phyloP scores from a whole-genome alignment of 192 early-diverging fungal genomes.

The Spinellus fusiger region DNA sequence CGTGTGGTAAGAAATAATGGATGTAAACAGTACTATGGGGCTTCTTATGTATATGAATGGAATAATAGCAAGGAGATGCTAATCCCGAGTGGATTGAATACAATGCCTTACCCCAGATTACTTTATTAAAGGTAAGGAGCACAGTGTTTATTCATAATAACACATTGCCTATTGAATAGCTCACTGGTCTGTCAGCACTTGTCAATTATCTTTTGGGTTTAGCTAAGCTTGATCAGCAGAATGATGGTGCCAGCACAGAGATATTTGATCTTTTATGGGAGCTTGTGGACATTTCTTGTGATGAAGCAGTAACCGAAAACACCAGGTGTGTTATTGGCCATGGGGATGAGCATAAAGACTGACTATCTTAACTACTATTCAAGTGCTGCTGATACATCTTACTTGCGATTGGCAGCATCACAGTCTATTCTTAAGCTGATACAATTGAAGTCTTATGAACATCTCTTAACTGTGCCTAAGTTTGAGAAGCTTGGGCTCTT shows the following conservation, averaged over 20 bases:
- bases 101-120: constrained; percentile 5
- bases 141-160: background rate
- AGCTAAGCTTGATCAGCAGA: background rate
- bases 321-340: background rate
- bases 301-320: constrained; percentile 1
- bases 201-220: constrained; percentile 12
- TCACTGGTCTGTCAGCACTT: constrained; percentile 6
- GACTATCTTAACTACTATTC: background rate
- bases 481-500: constrained; percentile 55
- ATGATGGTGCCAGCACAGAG: background rate
- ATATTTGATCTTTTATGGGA: constrained; percentile 16
- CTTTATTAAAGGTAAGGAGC: constrained; percentile 13
- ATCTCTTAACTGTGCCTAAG: constrained; percentile 47
- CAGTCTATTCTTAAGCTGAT: constrained; percentile 61
- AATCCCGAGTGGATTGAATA: constrained; percentile 19
- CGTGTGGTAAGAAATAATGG: background rate
- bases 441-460: constrained; percentile 37
- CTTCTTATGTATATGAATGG: too few relatives aligned
- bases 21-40: too few relatives aligned
- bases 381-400: constrained; percentile 49
- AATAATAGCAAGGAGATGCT: background rate
- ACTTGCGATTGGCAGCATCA: constrained; percentile 64
- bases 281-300: constrained; percentile 1
- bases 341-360: background rate
- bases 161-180: background rate